Base-by-base conservation (phyloP, 2,329 filamentous ascomycete species). In the Meredithiella fracta region DNA sequence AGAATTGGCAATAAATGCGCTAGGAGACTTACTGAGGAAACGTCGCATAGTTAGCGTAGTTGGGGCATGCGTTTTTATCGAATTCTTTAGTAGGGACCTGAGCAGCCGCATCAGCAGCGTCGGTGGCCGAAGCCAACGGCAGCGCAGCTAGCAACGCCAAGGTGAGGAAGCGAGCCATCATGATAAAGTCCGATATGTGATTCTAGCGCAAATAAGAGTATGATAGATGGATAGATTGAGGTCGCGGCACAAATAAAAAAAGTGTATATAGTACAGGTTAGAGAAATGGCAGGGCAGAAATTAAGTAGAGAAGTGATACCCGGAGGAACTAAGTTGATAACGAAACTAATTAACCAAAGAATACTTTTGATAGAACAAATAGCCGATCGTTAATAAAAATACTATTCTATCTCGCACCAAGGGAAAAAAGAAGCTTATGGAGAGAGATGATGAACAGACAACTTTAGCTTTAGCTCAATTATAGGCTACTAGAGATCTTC, bases 41-140 rank as follows among this genome's bases (percentile, higher is more conserved):
- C 9, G 65, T 59, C 17, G 70, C 66, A 58, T 73, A 73, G 31
- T 61, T 61, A 3, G 65, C 65, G 60, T 72, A 73, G 51, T 72
- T 66, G 2, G 70, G 70, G 54, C 70, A 73, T 23, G 67, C 66
- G 9, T 60, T 62, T 9, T 57, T 54, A 47, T 64, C 63, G 20
- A 58, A 58, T 17, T 52, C 53, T 15, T 44, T 51, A 14, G n/a
- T 22, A 44, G 57, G 54, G 17, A 50, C 50, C 31, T 53, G 50
- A 34, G 49, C 17, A 2, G 17, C n/a, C 15, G 26, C 22, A 22
- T 53, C 29, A 26, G 26, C 40, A 9, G 53, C 57, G 40, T 38
- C 11, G 23, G 31, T 49, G 9, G 37, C 15, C 7, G 57, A 53
- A 1, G 40, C 53, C 53, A 47, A 58, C 8, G 53, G 40, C 2